A percentile compares a stretch with the other conserved stretches of the same genome.
phyloP scores from a whole-genome alignment of 495 filamentous ascomycete species.

The Bacidia gigantensis region DNA sequence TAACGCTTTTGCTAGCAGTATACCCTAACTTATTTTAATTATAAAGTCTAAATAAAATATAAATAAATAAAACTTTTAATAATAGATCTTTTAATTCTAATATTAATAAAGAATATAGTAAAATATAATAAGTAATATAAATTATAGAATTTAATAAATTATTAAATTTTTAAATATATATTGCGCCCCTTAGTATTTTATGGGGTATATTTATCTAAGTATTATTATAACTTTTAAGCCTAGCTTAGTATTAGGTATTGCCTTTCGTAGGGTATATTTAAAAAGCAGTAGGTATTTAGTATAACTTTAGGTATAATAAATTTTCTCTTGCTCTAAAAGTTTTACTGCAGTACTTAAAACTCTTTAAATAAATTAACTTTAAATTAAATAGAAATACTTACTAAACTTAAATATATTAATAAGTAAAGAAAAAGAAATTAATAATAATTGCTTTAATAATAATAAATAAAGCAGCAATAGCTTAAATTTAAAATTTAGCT shows the following conservation, averaged over 20 bases:
- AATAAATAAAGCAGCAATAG: slow-evolving; percentile 57
- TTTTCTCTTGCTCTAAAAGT: slow-evolving; percentile 13
- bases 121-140: slow-evolving; percentile 63
- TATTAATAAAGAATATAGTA: slow-evolving; percentile 60
- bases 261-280: slow-evolving; percentile 23
- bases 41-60: background rate
- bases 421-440: slow-evolving; percentile 63
- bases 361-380: slow-evolving; percentile 38
- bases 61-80: slow-evolving; percentile 53
- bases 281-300: slow-evolving; percentile 33
- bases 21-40: background rate
- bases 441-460: slow-evolving; percentile 56
- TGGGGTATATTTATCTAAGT: slow-evolving; percentile 52
- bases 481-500: slow-evolving; percentile 60
- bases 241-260: slow-evolving; percentile 34
- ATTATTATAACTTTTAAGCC: slow-evolving; percentile 41
- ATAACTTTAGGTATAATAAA: slow-evolving; percentile 31
- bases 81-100: slow-evolving; percentile 56
- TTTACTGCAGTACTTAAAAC: background rate
- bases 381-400: slow-evolving; percentile 55
- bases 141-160: slow-evolving; percentile 62
- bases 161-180: slow-evolving; percentile 62
- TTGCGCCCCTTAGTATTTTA: slow-evolving; percentile 51
- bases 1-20: background rate
- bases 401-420: slow-evolving; percentile 68